These are phyloP conservation scores for Luffa aegyptiaca DNA, from an alignment of 306 rosid genomes.

Conservation along the genomic window DNA sequence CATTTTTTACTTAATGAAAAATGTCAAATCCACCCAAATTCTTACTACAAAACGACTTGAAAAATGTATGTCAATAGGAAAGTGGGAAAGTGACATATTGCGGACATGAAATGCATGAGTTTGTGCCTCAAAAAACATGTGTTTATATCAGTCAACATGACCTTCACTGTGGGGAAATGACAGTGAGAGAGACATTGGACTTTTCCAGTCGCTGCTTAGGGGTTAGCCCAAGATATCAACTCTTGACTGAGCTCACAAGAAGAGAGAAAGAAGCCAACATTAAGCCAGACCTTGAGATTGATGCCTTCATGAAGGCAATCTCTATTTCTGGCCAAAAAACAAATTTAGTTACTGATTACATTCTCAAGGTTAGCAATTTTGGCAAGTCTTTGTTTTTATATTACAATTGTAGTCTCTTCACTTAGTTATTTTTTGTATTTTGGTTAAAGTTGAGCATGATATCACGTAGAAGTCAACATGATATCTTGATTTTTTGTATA, in stretches of 20 bases:
- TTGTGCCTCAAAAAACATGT: conserved; percentile 71
- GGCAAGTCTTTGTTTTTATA: not conserved
- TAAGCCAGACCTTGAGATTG: conserved; percentile 71
- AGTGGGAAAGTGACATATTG: conserved; percentile 69
- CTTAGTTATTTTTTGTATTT: not conserved
- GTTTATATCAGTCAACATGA: conserved; percentile 81
- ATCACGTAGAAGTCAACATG: not conserved
- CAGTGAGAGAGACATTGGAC: conserved; percentile 81
- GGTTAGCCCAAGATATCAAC: conserved; percentile 63
- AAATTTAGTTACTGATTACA: conserved; percentile 54
- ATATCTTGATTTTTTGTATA: too few relatives aligned
- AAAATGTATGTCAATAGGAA: conserved; percentile 21
- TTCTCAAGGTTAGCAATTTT: conserved; percentile 43
- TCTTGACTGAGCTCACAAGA: conserved; percentile 58
- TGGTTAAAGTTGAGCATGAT: not conserved
- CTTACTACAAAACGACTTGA: too few relatives aligned
- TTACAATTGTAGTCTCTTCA: not conserved
- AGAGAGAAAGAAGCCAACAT: conserved; percentile 75
- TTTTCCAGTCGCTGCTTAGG: conserved; percentile 81
- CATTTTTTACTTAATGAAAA: too few relatives aligned
- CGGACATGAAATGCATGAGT: conserved; percentile 61
- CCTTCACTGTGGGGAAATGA: conserved; percentile 79
- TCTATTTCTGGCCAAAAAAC: conserved; percentile 44
- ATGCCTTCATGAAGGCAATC: conserved; percentile 77
- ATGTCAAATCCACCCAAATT: too few relatives aligned